Base-by-base conservation (phyloP, 257 asterid genomes). In the Lantana camara region DNA sequence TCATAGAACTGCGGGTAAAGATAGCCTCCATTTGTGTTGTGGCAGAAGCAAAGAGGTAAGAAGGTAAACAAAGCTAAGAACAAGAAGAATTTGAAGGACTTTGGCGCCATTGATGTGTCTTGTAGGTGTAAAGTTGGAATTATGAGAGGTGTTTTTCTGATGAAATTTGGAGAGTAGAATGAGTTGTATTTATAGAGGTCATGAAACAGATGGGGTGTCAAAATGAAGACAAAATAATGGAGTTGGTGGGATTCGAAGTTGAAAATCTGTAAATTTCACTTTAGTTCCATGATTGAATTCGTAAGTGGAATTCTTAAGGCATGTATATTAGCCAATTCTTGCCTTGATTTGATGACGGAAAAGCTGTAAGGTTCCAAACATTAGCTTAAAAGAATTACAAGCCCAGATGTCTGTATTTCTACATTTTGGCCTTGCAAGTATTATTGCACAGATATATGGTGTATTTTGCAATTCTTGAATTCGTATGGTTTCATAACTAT, bases 1-100 rank as follows among this genome's bases (percentile, higher is more conserved):
- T 71, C 75, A 56, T 83, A 83, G 57, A 75, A 83, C 58, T 83
- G 83, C 0, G 83, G 87, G n/a, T 12, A 64, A 17, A 66, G 85
- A 51, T 42, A 62, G 65, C 67, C 75, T 12, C 51, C 75, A 19
- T 73, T 12, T 30, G 62, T 27, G 1, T 41, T 63, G 29, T 63
- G 72, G 23, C 49, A 71, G 65, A 53, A 64, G 58, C 74, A 61
- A 35, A 60, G 57, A 32, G 79, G 71, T 44, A 66, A 70, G 73
- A 60, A 14, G 6, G 67, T 38, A 50, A 74, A 54, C 35, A 78
- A 17, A 40, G 54, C 27, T 7, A 57, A 49, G 14, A 67, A 4
- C 48, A 67, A 2, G 62, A 65, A 37, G 38, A 60, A 54, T 57
- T 64, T 60, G 69, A 40, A 35, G 59, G 29, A 69, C 12, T 49